These are phyloP conservation scores for Malassezia japonica DNA, from an alignment of 1,284 basidiomycete genomes.

Conservation along the genomic window DNA sequence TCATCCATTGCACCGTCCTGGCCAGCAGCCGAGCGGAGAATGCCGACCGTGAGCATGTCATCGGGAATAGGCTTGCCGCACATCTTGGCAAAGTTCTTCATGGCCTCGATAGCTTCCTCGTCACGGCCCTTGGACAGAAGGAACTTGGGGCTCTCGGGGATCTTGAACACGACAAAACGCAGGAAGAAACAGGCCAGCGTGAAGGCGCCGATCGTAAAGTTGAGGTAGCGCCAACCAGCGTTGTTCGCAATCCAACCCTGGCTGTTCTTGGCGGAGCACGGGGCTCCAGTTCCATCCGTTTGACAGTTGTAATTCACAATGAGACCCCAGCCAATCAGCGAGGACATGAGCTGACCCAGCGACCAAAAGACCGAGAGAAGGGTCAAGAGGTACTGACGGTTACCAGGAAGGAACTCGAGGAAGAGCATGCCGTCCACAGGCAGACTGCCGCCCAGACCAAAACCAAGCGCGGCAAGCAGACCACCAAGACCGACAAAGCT, in stretches of 20 bases:
- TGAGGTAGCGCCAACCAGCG: conserved; percentile 44
- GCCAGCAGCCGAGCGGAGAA: conserved; percentile 42
- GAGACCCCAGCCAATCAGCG: conserved; percentile 44
- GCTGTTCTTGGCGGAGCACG: conserved; percentile 9
- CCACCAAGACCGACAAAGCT: conserved; percentile 40
- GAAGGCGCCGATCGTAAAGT: conserved; percentile 40
- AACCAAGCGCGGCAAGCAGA: conserved; percentile 36
- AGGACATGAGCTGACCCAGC: conserved; percentile 41
- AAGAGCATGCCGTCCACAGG: conserved; percentile 48
- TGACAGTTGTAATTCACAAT: conserved; percentile 41
- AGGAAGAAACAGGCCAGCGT: conserved; percentile 39
- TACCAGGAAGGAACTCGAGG: conserved; percentile 43
- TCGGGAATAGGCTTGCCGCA: conserved; percentile 38
- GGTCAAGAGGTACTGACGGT: conserved; percentile 39
- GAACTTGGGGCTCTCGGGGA: conserved; percentile 47
- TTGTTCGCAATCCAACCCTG: conserved; percentile 28
- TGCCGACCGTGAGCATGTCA: conserved; percentile 38
- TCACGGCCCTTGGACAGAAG: conserved; percentile 45
- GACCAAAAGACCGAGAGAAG: conserved; percentile 47
- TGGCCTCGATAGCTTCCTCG: conserved; percentile 38
- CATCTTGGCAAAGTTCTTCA: conserved; percentile 38
- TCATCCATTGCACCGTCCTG: conserved; percentile 29
- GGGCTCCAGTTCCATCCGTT: no score
- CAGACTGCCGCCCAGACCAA: conserved; percentile 44
- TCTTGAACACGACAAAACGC: conserved; percentile 41